Conservation (phyloP, 441 rosid species). For the Mallotus repandus region DNA sequence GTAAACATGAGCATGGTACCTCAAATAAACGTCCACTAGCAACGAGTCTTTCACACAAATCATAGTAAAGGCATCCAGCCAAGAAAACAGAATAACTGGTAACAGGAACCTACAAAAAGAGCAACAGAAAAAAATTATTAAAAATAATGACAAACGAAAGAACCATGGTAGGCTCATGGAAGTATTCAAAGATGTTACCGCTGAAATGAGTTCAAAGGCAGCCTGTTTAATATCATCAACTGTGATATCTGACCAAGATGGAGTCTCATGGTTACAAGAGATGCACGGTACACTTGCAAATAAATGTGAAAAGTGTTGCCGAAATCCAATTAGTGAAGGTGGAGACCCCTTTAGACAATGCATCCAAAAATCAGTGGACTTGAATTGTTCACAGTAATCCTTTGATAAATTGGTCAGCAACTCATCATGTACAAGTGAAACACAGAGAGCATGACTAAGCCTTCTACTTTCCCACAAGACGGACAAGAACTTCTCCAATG, state of each 20-base stretch:
- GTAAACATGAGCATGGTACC: slow-evolving; percentile 48
- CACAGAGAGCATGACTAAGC: slow-evolving; percentile 82
- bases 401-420: slow-evolving; percentile 48
- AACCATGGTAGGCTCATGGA: background rate
- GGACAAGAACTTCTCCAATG: slow-evolving; percentile 54
- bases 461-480: slow-evolving; percentile 83
- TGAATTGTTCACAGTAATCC: slow-evolving; percentile 48
- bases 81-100: slow-evolving; percentile 50
- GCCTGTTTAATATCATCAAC: slow-evolving; percentile 57
- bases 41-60: slow-evolving; percentile 70
- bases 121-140: slow-evolving; percentile 15
- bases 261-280: slow-evolving; percentile 31
- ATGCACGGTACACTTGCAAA: slow-evolving; percentile 27
- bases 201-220: slow-evolving; percentile 56
- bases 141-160: background rate
- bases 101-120: slow-evolving; percentile 48
- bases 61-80: slow-evolving; percentile 81
- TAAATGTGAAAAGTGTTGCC: slow-evolving; percentile 48
- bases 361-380: slow-evolving; percentile 66
- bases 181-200: slow-evolving; percentile 54
- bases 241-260: slow-evolving; percentile 36
- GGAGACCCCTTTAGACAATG: slow-evolving; percentile 61
- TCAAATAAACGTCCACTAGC: slow-evolving; percentile 61
- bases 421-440: slow-evolving; percentile 67
- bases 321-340: slow-evolving; percentile 60